Conservation (phyloP, 1,284 basidiomycete genomes). For the Apiotrichum sp. region DNA sequence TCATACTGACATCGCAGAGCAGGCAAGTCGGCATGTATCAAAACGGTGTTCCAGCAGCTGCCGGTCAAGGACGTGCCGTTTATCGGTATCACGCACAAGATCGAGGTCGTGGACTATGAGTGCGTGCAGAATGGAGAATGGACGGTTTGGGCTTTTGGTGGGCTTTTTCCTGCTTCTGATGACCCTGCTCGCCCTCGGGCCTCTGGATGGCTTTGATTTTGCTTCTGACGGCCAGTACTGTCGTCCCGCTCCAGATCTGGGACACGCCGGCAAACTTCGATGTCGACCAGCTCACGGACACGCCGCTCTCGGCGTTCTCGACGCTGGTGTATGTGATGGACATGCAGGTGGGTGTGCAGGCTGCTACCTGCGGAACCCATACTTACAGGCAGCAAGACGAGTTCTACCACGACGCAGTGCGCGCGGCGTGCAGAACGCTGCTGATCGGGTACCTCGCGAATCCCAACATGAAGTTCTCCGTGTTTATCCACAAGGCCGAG, state of each 20-base stretch:
- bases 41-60: constrained; percentile 82
- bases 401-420: constrained; percentile 60
- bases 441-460: constrained; percentile 67
- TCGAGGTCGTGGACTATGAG: constrained; percentile 73
- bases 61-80: constrained; percentile 84
- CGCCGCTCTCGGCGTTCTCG: constrained; percentile 65
- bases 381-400: constrained; percentile 43
- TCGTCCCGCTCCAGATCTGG: constrained; percentile 90
- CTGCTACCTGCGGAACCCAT: no score
- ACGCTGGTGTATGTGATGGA: constrained; percentile 91
- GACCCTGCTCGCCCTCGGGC: neutral
- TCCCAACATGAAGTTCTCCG: constrained; percentile 73
- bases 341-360: constrained; percentile 67
- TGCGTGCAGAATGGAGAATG: constrained; percentile 47
- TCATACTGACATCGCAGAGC: constrained; percentile 52
- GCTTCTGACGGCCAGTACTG: constrained; percentile 59
- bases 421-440: constrained; percentile 70
- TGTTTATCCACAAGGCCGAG: constrained; percentile 96
- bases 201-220: neutral
- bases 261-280: constrained; percentile 84
- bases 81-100: constrained; percentile 75
- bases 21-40: constrained; percentile 87
- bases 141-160: neutral
- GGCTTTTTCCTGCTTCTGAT: neutral
- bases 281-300: constrained; percentile 61